Evolutionary conservation across 768 basidiomycete genomes (phyloP), one percentile per base, ranked within the genome.

Genomic region (Agaricus subrufescens): DNA sequence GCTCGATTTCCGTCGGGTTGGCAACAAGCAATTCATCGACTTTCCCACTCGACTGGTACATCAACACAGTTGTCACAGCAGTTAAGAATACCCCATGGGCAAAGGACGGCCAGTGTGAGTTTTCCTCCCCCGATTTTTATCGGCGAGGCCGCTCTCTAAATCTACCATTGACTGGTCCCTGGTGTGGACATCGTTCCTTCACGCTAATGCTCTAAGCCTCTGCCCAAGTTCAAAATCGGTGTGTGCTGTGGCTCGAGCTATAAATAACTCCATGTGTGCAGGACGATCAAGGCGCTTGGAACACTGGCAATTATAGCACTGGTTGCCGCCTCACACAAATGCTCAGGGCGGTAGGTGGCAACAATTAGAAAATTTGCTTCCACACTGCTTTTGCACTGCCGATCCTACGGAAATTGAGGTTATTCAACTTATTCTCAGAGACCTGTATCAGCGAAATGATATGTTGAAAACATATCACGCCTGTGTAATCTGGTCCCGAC

Each of bases 361-460:
- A 95, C 96, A 74, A 98, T 96, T 81, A 94, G 92, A 73, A 88
- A 97, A 64, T 84, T 90, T 42, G 94, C 94, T 8, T 96, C 97
- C 94, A 96, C 67, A 87, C 91, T 31, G 78, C 96, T 69, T 96
- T 94, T 75, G 92, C 89, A 63, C 74, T 96, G 66, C 81, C 89
- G 57, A 98, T 94, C 2, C 75, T 97, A 51, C 82, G 94, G 58
- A 95, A 97, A 73, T 79, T 97, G 68, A 96, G 97, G 73, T 77
- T 97, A 19, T 79, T 90, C 68, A 88, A 87, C 68, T 90, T 90
- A 75, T 89, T 91, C 71, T 87, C 87, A 4, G 86, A 87, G 62
- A 78, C 81, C 45, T 89, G 87, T 63, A 75, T 89, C 47, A 91
- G 89, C 63, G 90, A 92, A 71, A 92, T 91, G 65, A 89, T 87